Base-by-base conservation (phyloP, 1,139 yeast genomes). In the Nematodospora anomalae region DNA sequence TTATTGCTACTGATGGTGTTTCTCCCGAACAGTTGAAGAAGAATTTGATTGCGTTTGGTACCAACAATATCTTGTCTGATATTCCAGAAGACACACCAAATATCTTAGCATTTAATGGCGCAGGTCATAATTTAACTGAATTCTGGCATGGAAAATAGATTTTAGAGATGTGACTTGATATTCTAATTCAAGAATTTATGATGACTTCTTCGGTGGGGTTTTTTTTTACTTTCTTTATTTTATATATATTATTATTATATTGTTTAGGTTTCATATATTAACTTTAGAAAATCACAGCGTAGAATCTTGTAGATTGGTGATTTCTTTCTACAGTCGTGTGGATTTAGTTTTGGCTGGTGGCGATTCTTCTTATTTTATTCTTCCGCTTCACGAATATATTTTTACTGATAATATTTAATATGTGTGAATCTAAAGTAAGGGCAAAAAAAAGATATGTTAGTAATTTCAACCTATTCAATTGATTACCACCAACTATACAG, bases 51-150 rank as follows among this genome's bases (percentile, higher is more conserved):
- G 76, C 81, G 37, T 90, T 70, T 61, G 94, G 95, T 54, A 82
- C 97, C 33, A 73, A 78, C 57, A 79, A 74, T 49, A 70, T 73
- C 32, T 72, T 92, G 55, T 53, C 74, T 36, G 95, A 84, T 53
- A 69, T 90, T 48, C 94, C 95, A 48, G 75, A 64, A 22, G 90
- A 80, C 42, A 86, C 97, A 38, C 96, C 96, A 52, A 92, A 92
- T 68, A 66, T 83, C 44, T 78, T 92, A 65, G 90, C 90, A 37
- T 92, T 71, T 76, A 92, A 92, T 60, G 98, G 98, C 65, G 97
- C 83, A 47, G 96, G 96, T 51, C 79, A 80, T 61, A 83, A 83
- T 64, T 64, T 87, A 60, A 70, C 80, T 42, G 75, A 71, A 35
- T 84, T 86, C 78, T 87, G 95, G 94, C 30, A 40, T 36, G 37